phyloP scores from a whole-genome alignment of 2,329 filamentous ascomycete genomes.

The Trichoderma arundinaceum region DNA sequence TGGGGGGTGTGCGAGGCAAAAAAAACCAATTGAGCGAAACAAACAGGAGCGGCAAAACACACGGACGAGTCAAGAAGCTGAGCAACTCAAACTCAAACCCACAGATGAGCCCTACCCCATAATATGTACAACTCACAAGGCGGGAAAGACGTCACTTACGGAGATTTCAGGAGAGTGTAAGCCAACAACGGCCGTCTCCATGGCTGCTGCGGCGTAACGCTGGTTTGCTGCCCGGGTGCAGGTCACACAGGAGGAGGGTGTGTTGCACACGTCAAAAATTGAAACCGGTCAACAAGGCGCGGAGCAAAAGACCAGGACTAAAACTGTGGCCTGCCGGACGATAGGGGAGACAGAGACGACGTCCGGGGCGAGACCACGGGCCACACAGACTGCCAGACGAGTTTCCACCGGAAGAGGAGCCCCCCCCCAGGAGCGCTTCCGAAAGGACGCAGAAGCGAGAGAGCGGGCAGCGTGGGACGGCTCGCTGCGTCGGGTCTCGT shows the following conservation, averaged over 20 bases:
- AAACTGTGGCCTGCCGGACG: background rate
- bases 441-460: constrained; percentile 21
- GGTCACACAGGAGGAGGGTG: constrained; percentile 25
- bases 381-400: background rate
- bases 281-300: constrained; percentile 12
- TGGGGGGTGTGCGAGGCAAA: constrained; percentile 21
- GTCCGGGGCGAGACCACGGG: background rate
- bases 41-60: too few species aligned
- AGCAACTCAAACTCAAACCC: background rate
- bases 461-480: constrained; percentile 25
- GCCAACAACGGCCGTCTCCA: constrained; percentile 9
- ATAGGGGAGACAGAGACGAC: background rate
- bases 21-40: too few species aligned
- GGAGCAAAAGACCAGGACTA: background rate
- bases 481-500: background rate
- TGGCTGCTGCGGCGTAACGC: constrained; percentile 26
- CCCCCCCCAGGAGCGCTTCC: constrained; percentile 24
- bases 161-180: constrained; percentile 4
- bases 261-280: constrained; percentile 23
- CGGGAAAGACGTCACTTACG: constrained; percentile 27
- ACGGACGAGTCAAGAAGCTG: background rate
- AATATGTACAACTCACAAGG: background rate
- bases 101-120: background rate
- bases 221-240: background rate
- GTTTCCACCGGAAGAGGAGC: constrained; percentile 20